Evolutionary conservation across 2,329 filamentous ascomycete species (phyloP).

Genomic region (Fusarium aywerte): DNA sequence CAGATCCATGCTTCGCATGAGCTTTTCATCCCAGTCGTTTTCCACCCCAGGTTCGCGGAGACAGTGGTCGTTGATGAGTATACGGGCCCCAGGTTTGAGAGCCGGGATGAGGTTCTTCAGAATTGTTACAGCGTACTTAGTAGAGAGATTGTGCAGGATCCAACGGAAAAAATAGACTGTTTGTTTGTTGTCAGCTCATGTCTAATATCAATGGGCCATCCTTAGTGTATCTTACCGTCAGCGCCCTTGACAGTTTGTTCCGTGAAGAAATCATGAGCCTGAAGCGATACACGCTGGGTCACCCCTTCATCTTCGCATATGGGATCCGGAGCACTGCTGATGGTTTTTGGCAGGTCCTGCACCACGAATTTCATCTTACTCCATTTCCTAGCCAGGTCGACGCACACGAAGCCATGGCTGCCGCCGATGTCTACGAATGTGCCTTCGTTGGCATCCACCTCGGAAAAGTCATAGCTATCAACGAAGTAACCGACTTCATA

Average conservation of each 20-base stretch:
- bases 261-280: constrained; percentile 67
- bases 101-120: constrained; percentile 63
- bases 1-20: constrained; percentile 62
- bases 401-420: constrained; percentile 66
- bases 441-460: constrained; percentile 56
- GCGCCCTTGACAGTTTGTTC: constrained; percentile 64
- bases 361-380: constrained; percentile 65
- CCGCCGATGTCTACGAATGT: constrained; percentile 70
- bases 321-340: constrained; percentile 59
- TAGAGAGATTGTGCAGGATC: constrained; percentile 72
- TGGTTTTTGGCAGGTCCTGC: constrained; percentile 63
- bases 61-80: constrained; percentile 61
- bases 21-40: constrained; percentile 58
- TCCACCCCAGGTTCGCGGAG: constrained; percentile 54
- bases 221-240: constrained; percentile 54
- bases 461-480: constrained; percentile 64
- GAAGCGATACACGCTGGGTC: constrained; percentile 55
- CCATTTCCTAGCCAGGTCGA: constrained; percentile 64
- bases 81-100: constrained; percentile 63
- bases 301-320: constrained; percentile 54
- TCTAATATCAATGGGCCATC: not conserved
- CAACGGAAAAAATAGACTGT: constrained; percentile 64
- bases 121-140: constrained; percentile 61
- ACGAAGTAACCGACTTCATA: constrained; percentile 65
- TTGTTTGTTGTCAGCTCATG: constrained; percentile 37